Percentiles rank a stretch among this genome's conserved stretches.
Evolutionary conservation across 306 rosid species (phyloP).

Genomic region (Lathyrus tuberosus): DNA sequence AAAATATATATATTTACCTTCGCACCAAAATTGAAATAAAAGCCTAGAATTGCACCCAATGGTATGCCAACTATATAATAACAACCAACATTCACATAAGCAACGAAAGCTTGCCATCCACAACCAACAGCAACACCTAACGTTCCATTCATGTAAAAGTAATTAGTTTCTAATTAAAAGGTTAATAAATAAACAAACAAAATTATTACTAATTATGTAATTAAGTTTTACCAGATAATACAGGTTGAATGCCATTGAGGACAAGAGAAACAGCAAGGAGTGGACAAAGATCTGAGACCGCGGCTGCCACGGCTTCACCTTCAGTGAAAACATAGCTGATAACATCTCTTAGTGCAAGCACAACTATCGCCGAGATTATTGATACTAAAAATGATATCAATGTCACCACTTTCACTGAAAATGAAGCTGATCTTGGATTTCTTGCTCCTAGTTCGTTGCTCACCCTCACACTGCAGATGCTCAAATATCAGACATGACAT

Average conservation of each 20-base stretch:
- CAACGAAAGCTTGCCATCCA: conserved; percentile 92
- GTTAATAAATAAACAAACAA: neutral
- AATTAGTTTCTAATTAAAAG: neutral
- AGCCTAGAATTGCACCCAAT: conserved; percentile 63
- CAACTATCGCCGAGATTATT: conserved; percentile 44
- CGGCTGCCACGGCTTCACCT: conserved; percentile 77
- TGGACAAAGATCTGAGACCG: conserved; percentile 81
- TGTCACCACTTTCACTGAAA: conserved; percentile 65
- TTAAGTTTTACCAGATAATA: conserved; percentile 64
- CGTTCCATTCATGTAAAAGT: neutral
- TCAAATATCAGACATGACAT: neutral
- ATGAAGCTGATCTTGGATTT: conserved; percentile 73
- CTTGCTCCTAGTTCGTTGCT: conserved; percentile 80
- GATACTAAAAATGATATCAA: conserved; percentile 60
- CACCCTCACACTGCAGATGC: conserved; percentile 70
- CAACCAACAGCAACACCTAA: conserved; percentile 91
- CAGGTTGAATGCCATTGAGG: conserved; percentile 85
- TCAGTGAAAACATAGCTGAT: conserved; percentile 75
- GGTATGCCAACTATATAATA: conserved; percentile 72
- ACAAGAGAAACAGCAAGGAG: conserved; percentile 65
- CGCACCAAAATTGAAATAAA: conserved; percentile 64
- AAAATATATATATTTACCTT: conserved; percentile 52
- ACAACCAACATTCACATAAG: conserved; percentile 74
- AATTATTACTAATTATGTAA: neutral
- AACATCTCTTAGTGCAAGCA: conserved; percentile 53